phyloP scores from a whole-genome alignment of 148 eudicot genomes.

The Tetragonia tetragonoides region DNA sequence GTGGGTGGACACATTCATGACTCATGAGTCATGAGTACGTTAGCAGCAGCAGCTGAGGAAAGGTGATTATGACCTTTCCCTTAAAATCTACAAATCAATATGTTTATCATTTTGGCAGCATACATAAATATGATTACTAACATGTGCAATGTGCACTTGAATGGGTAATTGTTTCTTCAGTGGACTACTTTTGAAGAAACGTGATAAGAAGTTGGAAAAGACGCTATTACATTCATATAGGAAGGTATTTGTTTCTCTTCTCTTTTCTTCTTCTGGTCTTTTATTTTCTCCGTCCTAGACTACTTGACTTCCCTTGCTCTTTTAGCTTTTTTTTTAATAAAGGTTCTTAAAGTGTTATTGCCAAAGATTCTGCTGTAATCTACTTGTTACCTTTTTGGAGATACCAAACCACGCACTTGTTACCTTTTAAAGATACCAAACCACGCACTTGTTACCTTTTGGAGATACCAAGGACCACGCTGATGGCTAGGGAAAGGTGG shows the following conservation, averaged over 20 bases:
- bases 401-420: too few relatives aligned
- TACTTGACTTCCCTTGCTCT: neutral
- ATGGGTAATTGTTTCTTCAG: constrained; percentile 42
- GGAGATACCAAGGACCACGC: neutral
- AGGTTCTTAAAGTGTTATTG: neutral
- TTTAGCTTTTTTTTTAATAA: neutral
- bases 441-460: too few relatives aligned
- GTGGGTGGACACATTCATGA: constrained; percentile 73
- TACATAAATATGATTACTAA: neutral
- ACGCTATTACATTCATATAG: constrained; percentile 86
- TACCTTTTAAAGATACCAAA: too few relatives aligned
- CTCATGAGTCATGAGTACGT: constrained; percentile 28
- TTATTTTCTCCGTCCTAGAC: neutral
- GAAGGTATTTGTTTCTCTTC: constrained; percentile 53
- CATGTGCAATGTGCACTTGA: constrained; percentile 1
- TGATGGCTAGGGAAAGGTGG: neutral
- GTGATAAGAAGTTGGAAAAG: constrained; percentile 93
- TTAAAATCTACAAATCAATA: neutral
- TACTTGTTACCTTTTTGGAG: neutral
- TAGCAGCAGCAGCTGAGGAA: constrained; percentile 71
- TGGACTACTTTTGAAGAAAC: constrained; percentile 77
- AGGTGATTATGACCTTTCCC: constrained; percentile 42
- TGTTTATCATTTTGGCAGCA: neutral
- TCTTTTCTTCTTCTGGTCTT: neutral
- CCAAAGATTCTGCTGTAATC: neutral